Base-by-base conservation (phyloP, 768 basidiomycete species). In the Steccherinum ochraceum region DNA sequence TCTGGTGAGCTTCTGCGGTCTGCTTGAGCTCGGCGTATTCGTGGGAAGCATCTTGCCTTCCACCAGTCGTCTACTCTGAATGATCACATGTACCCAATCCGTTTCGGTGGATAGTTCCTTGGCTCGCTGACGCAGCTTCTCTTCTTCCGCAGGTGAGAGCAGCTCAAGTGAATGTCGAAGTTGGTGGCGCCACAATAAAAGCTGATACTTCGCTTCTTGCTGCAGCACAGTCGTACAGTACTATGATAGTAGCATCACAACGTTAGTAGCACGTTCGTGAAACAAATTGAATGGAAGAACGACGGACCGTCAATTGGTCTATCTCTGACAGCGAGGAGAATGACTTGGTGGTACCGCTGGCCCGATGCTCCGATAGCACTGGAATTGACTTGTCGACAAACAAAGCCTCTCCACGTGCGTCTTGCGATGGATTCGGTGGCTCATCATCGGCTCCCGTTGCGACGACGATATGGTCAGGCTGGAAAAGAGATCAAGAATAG, bases 161-260 rank as follows among this genome's bases (percentile, higher is more conserved):
- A 87, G 66, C 3, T 70, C 67, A 4, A 71, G 40, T 0, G 76
- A 74, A 1, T 64, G 73, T 23, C 89, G 84, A 27, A 74, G 65
- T 1, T 83, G 86, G 13, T 69, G 68, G 11, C 85, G 79, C 84
- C 86, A 89, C 12, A 89, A 67, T n/a, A 87, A 69, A 7, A 91
- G 71, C 59, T 91, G 89, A 40, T 83, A 69, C 39, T 86, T 71
- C 2, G 83, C 75, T 63, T 89, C 88, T 2, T 81, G 84, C 3
- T 89, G 72, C 11, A 91, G 76, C 24, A 91, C 74, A 52, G 84
- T 80, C 30, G 78, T 66, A 60, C 85, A 87, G 56, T 89, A 90
- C 85, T 89, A 55, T 24, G 12, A 19, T 26, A 21, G 50, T 42
- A 49, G 27, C 21, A 39, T 39, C 11, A 11, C 35, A 39, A 39